Evolutionary conservation across 768 basidiomycete species (phyloP).

Genomic region (Phanerochaete carnosa): DNA sequence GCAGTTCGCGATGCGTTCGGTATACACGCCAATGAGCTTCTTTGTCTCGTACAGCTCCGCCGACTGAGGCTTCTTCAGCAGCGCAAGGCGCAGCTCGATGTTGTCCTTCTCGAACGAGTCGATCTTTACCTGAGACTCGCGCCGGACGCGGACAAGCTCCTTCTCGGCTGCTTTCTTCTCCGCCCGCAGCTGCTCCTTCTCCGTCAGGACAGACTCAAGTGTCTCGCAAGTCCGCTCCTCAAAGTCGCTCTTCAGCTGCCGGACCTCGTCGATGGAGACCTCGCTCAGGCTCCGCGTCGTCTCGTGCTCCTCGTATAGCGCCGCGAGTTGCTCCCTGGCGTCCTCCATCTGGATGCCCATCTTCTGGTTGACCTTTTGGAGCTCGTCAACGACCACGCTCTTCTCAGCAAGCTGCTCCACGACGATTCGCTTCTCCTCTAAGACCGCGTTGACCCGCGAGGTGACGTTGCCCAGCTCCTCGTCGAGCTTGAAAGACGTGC

Average conservation of each 20-base stretch:
- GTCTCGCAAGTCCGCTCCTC: not conserved
- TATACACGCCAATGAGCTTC: not conserved
- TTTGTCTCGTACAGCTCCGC: not conserved
- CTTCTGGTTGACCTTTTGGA: not conserved
- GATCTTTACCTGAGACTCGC: not conserved
- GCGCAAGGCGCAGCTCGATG: not conserved
- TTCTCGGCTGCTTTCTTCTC: not conserved
- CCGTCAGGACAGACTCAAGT: not conserved
- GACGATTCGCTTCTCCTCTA: not conserved
- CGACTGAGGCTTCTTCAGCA: not conserved
- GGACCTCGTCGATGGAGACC: not conserved
- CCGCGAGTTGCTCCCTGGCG: not conserved
- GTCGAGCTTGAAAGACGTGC: not conserved
- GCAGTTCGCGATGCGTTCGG: not conserved
- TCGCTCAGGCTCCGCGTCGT: not conserved
- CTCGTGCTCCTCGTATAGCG: not conserved
- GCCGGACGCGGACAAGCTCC: not conserved
- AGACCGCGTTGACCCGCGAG: not conserved
- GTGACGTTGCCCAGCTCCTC: not conserved
- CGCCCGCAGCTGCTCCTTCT: not conserved
- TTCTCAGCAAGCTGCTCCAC: not conserved
- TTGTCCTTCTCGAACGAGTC: not conserved
- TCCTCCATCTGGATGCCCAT: not conserved
- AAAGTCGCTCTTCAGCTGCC: not conserved
- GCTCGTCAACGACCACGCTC: not conserved